Evolutionary conservation across 345 rosid species (phyloP).

Genomic region (Syzygium aromaticum): DNA sequence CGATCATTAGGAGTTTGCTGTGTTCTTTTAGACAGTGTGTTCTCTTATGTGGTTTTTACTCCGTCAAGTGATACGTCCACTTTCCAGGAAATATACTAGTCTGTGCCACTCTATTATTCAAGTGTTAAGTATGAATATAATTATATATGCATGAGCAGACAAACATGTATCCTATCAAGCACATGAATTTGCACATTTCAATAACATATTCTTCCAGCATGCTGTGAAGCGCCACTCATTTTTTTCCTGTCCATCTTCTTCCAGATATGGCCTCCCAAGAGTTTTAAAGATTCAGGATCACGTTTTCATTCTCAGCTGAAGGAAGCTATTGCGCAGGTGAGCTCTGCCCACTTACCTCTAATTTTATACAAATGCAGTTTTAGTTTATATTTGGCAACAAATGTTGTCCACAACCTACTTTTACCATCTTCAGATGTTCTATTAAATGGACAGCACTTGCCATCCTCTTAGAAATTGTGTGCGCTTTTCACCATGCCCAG

Average conservation of each 20-base stretch:
- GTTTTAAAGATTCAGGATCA: slow-evolving; percentile 89
- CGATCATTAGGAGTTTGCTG: background rate
- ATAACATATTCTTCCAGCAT: background rate
- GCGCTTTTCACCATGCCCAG: background rate
- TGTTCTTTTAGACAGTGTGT: background rate
- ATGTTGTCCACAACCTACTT: background rate
- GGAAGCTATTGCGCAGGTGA: slow-evolving; percentile 84
- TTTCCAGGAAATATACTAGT: background rate
- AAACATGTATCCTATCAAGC: background rate
- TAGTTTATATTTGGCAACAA: background rate
- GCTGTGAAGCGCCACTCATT: background rate
- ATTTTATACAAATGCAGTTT: background rate
- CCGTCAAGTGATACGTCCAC: background rate
- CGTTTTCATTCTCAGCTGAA: slow-evolving; percentile 72
- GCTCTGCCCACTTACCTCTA: slow-evolving; percentile 1
- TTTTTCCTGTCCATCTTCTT: slow-evolving; percentile 6
- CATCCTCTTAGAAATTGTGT: background rate
- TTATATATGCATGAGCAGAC: background rate
- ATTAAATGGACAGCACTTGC: background rate
- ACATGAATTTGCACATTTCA: background rate
- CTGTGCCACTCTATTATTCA: background rate
- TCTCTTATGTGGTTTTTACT: background rate
- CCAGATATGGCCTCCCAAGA: slow-evolving; percentile 99
- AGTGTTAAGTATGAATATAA: background rate
- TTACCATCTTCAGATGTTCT: background rate